phyloP scores from a whole-genome alignment of 1,284 basidiomycete genomes.

The Neotropicomus parvogracilis region DNA sequence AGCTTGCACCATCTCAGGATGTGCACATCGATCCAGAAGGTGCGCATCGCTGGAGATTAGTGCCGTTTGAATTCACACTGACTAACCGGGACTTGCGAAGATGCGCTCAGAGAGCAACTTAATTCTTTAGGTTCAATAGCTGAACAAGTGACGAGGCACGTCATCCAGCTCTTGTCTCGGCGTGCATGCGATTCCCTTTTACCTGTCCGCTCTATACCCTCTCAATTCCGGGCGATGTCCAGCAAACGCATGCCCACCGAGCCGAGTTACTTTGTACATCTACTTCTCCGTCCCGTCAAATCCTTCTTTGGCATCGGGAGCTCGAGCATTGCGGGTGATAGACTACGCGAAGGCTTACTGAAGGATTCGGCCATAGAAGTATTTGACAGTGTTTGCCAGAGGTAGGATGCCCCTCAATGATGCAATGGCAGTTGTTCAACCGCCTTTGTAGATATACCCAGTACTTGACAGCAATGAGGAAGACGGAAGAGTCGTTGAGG shows the following conservation, averaged over 20 bases:
- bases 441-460: slow-evolving; percentile 52
- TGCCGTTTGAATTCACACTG: not conserved
- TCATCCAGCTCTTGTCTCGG: slow-evolving; percentile 69
- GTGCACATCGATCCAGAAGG: slow-evolving; percentile 49
- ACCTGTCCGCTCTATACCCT: slow-evolving; percentile 84
- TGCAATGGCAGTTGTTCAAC: slow-evolving; percentile 1
- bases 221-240: slow-evolving; percentile 80
- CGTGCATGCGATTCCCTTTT: slow-evolving; percentile 84
- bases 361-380: slow-evolving; percentile 59
- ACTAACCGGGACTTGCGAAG: slow-evolving; percentile 35
- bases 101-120: slow-evolving; percentile 54
- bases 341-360: slow-evolving; percentile 54
- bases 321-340: slow-evolving; percentile 52
- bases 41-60: slow-evolving; percentile 25
- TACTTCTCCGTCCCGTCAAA: slow-evolving; percentile 81
- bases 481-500: slow-evolving; percentile 84
- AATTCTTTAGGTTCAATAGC: slow-evolving; percentile 46
- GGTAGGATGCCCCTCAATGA: slow-evolving; percentile 40
- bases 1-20: slow-evolving; percentile 33
- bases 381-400: slow-evolving; percentile 70
- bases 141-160: slow-evolving; percentile 56
- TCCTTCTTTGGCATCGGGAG: slow-evolving; percentile 67
- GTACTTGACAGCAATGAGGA: slow-evolving; percentile 78
- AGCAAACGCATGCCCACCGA: slow-evolving; percentile 67
- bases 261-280: slow-evolving; percentile 81